Evolutionary conservation across 1,284 basidiomycete genomes (phyloP), one percentile per base, ranked within the genome.

Genomic region (Cutaneotrichosporon spelunceum): DNA sequence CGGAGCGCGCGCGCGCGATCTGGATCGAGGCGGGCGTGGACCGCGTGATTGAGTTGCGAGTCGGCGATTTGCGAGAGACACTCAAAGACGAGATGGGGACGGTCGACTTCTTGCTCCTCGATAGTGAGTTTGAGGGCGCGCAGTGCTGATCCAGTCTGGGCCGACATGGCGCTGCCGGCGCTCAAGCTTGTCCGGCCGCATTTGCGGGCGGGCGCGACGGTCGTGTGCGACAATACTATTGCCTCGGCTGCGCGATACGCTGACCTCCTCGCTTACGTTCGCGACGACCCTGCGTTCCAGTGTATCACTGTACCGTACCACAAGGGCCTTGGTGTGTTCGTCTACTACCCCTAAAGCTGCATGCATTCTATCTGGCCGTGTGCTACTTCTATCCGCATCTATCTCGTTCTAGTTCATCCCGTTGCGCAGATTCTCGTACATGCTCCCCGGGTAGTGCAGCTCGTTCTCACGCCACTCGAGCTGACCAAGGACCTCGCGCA

Each of bases 371-470:
- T 30, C 16, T 29, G 1, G 2, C 8, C 39, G 14, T 42, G 39
- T 42, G 19, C 19, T 16, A 19, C 16, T 10, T 42, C 39, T 23
- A 53, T 53, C 23, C 33, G 26, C 19, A 21, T 52, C 48, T 60
- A n/a, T 42, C 16, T 26, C 19, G 8, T n/a, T 48, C 30, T 33
- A 44, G 36, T 60, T 57, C 57, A 63, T 61, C 21, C 61, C 61
- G 9, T 62, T 64, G 34, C 63, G 62, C 29, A 67, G 62, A 47
- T 67, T 67, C 44, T 64, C 66, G 53, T 67, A 67, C 47, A 54
- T 72, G 64, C 72, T 74, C n/a, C 66, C 64, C 0, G 71, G 72
- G 67, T 77, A 77, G 29, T 62, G 52, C 55, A 77, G 59, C 64
- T 76, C 75, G 63, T 77, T 77, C 56, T 62, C 60, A 54, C 68